Percentiles rank a stretch among this genome's conserved stretches.
Conservation (phyloP, 495 filamentous ascomycete species). For the Parachaetomium inaequale region DNA sequence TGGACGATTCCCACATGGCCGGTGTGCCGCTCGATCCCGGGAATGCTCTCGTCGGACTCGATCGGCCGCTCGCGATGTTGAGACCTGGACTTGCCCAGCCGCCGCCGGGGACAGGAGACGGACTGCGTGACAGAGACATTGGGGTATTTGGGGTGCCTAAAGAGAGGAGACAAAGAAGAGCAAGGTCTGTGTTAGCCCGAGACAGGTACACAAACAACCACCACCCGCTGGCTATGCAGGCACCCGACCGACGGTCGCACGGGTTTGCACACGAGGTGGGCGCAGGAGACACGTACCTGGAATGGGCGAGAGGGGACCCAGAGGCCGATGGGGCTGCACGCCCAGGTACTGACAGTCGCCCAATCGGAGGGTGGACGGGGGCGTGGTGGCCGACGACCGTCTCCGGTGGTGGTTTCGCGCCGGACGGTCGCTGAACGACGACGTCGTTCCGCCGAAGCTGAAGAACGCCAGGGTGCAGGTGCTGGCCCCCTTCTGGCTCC, state of each 20-base stretch:
- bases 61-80: slow-evolving; percentile 63
- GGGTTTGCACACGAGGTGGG: slow-evolving; percentile 6
- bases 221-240: slow-evolving; percentile 11
- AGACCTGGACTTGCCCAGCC: slow-evolving; percentile 87
- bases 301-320: slow-evolving; percentile 38
- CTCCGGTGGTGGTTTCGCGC: slow-evolving; percentile 41
- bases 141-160: slow-evolving; percentile 46
- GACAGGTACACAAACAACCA: slow-evolving; percentile 1
- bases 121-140: slow-evolving; percentile 84
- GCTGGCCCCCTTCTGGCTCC: slow-evolving; percentile 2
- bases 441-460: slow-evolving; percentile 37
- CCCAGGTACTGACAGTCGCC: slow-evolving; percentile 34
- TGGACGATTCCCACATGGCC: slow-evolving; percentile 81
- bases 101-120: slow-evolving; percentile 73
- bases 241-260: slow-evolving; percentile 13
- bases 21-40: slow-evolving; percentile 51
- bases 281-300: slow-evolving; percentile 37
- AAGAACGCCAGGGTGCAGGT: slow-evolving; percentile 39
- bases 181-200: slow-evolving; percentile 1
- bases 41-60: slow-evolving; percentile 56
- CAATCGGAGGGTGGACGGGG: slow-evolving; percentile 32
- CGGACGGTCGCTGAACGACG: slow-evolving; percentile 43
- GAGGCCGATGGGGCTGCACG: slow-evolving; percentile 40
- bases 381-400: slow-evolving; percentile 34
- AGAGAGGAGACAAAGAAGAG: slow-evolving; percentile 2